Percentiles rank a stretch among this genome's conserved stretches.
phyloP scores from a whole-genome alignment of 2,329 filamentous ascomycete species.

The Uncinocarpus reesii region DNA sequence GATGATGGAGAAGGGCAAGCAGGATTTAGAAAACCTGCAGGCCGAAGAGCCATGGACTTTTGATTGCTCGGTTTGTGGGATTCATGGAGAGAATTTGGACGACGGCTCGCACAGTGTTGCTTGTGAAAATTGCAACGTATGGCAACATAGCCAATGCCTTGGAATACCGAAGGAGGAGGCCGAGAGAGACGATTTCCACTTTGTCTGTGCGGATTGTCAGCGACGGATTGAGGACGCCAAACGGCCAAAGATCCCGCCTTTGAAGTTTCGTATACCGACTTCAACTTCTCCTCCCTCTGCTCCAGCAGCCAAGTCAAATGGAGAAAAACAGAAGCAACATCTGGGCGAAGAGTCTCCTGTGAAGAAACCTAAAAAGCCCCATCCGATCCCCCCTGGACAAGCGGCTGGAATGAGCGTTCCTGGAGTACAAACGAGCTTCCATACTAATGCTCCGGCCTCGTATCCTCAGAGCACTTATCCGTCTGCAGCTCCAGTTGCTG shows the following conservation, averaged over 20 bases:
- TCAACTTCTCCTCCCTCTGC: slow-evolving; percentile 36
- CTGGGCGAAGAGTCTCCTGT: slow-evolving; percentile 21
- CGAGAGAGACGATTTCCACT: slow-evolving; percentile 76
- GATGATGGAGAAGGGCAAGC: slow-evolving; percentile 69
- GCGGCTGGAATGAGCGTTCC: background rate
- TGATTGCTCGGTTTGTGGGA: slow-evolving; percentile 78
- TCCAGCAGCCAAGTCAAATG: background rate
- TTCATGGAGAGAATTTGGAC: slow-evolving; percentile 77
- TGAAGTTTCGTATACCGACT: slow-evolving; percentile 48
- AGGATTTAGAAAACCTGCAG: slow-evolving; percentile 62
- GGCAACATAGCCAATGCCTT: slow-evolving; percentile 93
- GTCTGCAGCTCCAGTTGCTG: background rate
- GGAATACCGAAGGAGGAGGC: slow-evolving; percentile 68
- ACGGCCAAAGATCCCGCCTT: slow-evolving; percentile 51
- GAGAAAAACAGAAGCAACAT: slow-evolving; percentile 14
- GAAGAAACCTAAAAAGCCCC: slow-evolving; percentile 19
- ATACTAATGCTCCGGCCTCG: background rate
- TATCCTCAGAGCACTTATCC: background rate
- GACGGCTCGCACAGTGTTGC: slow-evolving; percentile 89
- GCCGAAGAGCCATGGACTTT: slow-evolving; percentile 85
- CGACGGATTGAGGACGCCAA: slow-evolving; percentile 54
- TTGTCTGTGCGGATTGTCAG: slow-evolving; percentile 70
- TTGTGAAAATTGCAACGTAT: slow-evolving; percentile 87
- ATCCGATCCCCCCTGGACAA: slow-evolving; percentile 6
- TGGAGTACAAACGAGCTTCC: background rate